Evolutionary conservation across 495 filamentous ascomycete species (phyloP), one percentile per base, ranked within the genome.

Genomic region (Margaritispora aquatica): DNA sequence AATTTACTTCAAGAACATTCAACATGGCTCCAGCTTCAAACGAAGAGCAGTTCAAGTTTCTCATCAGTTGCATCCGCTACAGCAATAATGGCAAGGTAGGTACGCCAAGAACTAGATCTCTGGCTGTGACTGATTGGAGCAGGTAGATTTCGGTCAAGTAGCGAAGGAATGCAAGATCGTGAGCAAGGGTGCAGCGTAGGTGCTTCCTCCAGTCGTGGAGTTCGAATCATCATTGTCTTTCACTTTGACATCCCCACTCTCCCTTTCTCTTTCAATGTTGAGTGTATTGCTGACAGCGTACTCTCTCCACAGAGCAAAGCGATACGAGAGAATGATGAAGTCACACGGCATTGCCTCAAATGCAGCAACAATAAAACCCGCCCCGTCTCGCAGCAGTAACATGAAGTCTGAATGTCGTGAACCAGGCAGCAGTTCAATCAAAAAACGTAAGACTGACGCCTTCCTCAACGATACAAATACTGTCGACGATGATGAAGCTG

Each of bases 171-270:
- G 84, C 24, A 67, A 69, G 22, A 86, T 88, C 51, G 75, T 86
- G 10, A 75, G 65, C 66, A 84, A 84, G 63, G 84, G 80, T 20
- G 86, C 86, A 5, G 85, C 86, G 86, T 88, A 78, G 76, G 86
- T 79, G n/a, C 5, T 2, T 27, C 23, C 38, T 7, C 29, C 5
- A 34, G 13, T 5, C 29, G 29, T 13, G 29, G n/a, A n/a, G n/a
- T n/a, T n/a, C n/a, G n/a, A n/a, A n/a, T n/a, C n/a, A n/a, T n/a
- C n/a, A n/a, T n/a, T n/a, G n/a, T n/a, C n/a, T n/a, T n/a, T n/a
- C n/a, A n/a, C n/a, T n/a, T n/a, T n/a, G n/a, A n/a, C n/a, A n/a
- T n/a, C n/a, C n/a, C n/a, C n/a, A n/a, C n/a, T n/a, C n/a, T n/a
- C n/a, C 23, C 26, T 50, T 38, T 20, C 20, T 44, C 27, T 53